phyloP scores from a whole-genome alignment of 2,329 filamentous ascomycete species.

The Exophiala sp. region DNA sequence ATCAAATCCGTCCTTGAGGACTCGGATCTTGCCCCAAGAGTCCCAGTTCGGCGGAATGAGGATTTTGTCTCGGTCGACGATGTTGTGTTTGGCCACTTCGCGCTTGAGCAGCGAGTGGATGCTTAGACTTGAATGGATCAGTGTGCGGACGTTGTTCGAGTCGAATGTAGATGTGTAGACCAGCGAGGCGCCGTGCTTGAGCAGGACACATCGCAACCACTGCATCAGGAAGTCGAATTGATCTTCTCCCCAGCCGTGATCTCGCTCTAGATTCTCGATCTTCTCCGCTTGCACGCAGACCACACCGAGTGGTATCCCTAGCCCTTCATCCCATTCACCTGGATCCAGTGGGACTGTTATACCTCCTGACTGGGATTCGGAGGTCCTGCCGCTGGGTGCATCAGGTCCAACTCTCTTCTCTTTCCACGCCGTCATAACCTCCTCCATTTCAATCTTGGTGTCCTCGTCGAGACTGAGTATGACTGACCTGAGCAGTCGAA shows the following conservation, averaged over 20 bases:
- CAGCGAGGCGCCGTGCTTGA: constrained; percentile 84
- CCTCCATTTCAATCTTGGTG: constrained; percentile 79
- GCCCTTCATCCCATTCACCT: constrained; percentile 87
- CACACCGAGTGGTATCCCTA: constrained; percentile 83
- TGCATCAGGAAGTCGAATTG: constrained; percentile 96
- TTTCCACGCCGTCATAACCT: constrained; percentile 75
- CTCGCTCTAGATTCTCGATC: constrained; percentile 86
- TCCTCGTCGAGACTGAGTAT: constrained; percentile 70
- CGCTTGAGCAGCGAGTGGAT: constrained; percentile 80
- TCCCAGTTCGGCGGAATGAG: constrained; percentile 97
- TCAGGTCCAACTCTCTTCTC: constrained; percentile 59
- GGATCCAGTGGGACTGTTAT: constrained; percentile 63
- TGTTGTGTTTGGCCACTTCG: constrained; percentile 78
- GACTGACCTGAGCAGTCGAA: constrained; percentile 75
- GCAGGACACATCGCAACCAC: constrained; percentile 80
- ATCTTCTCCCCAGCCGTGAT: constrained; percentile 89
- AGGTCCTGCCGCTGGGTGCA: constrained; percentile 60
- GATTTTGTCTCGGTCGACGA: constrained; percentile 91
- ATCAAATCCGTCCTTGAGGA: constrained; percentile 86
- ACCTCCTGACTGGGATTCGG: constrained; percentile 36
- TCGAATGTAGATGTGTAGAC: constrained; percentile 79
- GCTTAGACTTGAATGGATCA: constrained; percentile 80
- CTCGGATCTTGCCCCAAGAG: constrained; percentile 94
- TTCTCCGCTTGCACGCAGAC: constrained; percentile 92
- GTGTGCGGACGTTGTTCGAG: constrained; percentile 70